Base-by-base conservation (phyloP, 805 yeast species). In the Kregervanrija fluxuum region DNA sequence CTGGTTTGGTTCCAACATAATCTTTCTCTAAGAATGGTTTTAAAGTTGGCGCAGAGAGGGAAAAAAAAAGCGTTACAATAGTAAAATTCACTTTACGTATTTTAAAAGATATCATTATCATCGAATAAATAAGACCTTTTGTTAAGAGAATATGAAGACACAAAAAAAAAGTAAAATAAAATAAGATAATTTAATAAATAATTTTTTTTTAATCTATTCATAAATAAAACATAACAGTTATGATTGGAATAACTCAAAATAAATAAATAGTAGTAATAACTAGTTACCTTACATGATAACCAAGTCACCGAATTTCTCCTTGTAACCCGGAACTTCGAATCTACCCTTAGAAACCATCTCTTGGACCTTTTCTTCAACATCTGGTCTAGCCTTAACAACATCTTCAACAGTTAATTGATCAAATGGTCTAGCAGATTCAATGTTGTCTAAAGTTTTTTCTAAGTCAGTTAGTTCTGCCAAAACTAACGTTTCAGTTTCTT, bases 281-380 rank as follows among this genome's bases (percentile, higher is more conserved):
- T 33, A 34, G 37, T 17, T 31, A 33, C 37, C 53, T 67, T 71
- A 77, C 97, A 91, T 93, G 68, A 89, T 88, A 62, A 91, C 88
- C 72, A 91, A 80, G 68, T 85, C 87, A 70, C 98, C 98, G 69
- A 93, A 93, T 82, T 90, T 93, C 73, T 93, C 98, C 73, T 85
- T 82, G 82, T 93, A 93, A 61, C 96, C 96, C 61, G 98, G 98
- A 58, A 90, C 95, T 64, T 86, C 87, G 95, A 96, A 90, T 76
- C 85, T 85, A 71, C 96, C 96, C 77, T 90, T 83, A 79, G 83
- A 80, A 61, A 93, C 89, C 93, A 91, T 83, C 73, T 88, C 88
- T 62, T 74, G 77, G 57, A 90, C 96, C 85, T 93, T 93, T 59
- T 86, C 90, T 65, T 91, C 96, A 67, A 93, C 83, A 69, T 93